A percentile compares a stretch with the other conserved stretches of the same genome.
These are phyloP conservation scores for Corymbia maculata DNA, from an alignment of 345 rosid genomes.

Conservation along the genomic window DNA sequence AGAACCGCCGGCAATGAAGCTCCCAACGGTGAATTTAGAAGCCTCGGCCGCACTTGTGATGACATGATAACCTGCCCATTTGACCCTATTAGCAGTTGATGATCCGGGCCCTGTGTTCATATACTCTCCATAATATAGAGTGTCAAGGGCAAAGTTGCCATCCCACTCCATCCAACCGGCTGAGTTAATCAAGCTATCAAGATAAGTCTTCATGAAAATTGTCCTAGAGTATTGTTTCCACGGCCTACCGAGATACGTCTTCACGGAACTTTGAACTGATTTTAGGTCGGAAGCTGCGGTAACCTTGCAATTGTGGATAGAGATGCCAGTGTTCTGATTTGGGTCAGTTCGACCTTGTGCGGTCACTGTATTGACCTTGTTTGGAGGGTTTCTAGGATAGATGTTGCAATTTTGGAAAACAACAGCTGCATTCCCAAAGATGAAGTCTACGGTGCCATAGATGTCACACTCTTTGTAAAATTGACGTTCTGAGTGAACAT, in stretches of 20 bases:
- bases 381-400: slow-evolving; percentile 26
- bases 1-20: slow-evolving; percentile 31
- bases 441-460: slow-evolving; percentile 52
- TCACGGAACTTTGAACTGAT: slow-evolving; percentile 32
- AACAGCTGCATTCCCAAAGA: slow-evolving; percentile 52
- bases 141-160: slow-evolving; percentile 33
- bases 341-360: slow-evolving; percentile 51
- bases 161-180: slow-evolving; percentile 50
- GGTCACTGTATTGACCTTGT: slow-evolving; percentile 29
- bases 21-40: slow-evolving; percentile 26
- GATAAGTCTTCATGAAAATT: slow-evolving; percentile 26
- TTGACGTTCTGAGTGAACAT: slow-evolving; percentile 47
- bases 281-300: slow-evolving; percentile 33
- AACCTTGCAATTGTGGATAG: slow-evolving; percentile 40
- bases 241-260: slow-evolving; percentile 43
- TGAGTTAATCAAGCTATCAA: slow-evolving; percentile 34
- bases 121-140: slow-evolving; percentile 49
- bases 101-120: slow-evolving; percentile 37
- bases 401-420: slow-evolving; percentile 50
- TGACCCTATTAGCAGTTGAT: slow-evolving; percentile 28
- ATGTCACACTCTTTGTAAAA: slow-evolving; percentile 52
- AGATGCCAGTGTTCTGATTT: slow-evolving; percentile 52
- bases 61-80: slow-evolving; percentile 32
- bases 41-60: slow-evolving; percentile 33
- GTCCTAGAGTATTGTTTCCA: slow-evolving; percentile 46